These are phyloP conservation scores for Bolboschoenoplectus hybrid DNA, from an alignment of 202 grass and related monocot genomes.

Conservation along the genomic window DNA sequence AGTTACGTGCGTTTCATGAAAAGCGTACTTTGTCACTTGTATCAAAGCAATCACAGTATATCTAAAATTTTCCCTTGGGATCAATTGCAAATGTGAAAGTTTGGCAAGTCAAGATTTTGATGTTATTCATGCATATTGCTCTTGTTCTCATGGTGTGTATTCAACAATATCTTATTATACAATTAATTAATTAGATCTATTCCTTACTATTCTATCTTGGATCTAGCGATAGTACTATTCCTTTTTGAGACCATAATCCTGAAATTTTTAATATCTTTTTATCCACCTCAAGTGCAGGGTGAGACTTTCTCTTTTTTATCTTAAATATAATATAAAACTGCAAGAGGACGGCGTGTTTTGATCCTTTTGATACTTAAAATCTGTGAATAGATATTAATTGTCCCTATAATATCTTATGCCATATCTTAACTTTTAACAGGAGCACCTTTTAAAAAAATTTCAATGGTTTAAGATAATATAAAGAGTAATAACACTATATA, in stretches of 20 bases:
- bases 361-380: constrained; percentile 12
- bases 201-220: constrained; percentile 22
- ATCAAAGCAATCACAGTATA: constrained; percentile 35
- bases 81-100: constrained; percentile 10
- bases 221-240: constrained; percentile 12
- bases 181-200: background rate
- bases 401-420: background rate
- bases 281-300: background rate
- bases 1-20: constrained; percentile 39
- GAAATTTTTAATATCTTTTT: background rate
- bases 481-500: background rate
- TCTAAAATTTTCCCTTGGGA: constrained; percentile 7
- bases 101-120: constrained; percentile 20
- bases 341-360: background rate
- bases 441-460: background rate
- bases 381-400: background rate
- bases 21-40: constrained; percentile 18
- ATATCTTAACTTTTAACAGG: background rate
- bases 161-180: background rate
- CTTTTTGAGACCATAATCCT: background rate
- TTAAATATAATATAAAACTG: background rate
- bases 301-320: background rate
- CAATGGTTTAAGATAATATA: background rate
- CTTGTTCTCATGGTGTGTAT: constrained; percentile 29
- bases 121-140: background rate